A percentile compares a stretch with the other conserved stretches of the same genome.
Evolutionary conservation across 176 grass and related monocot genomes (phyloP).

Genomic region (Lolium perenne): DNA sequence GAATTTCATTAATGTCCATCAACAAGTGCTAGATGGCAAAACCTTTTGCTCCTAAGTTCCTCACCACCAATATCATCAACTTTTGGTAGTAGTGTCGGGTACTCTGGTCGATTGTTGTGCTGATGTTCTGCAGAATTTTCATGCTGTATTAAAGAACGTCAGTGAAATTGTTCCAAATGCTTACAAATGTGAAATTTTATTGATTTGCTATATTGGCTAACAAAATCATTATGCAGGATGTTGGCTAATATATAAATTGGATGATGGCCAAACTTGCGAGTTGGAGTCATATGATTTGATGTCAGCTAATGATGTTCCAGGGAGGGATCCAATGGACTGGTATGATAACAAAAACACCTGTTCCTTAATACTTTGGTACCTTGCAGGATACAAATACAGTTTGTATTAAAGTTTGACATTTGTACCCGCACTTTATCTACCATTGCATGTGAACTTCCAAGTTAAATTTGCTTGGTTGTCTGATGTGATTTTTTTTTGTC

Average conservation of each 20-base stretch:
- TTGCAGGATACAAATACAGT: neutral
- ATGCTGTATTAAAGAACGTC: neutral
- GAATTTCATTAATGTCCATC: conserved; percentile 16
- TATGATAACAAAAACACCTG: conserved; percentile 48
- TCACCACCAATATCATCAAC: neutral
- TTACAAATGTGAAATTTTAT: conserved; percentile 26
- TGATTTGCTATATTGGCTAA: conserved; percentile 41
- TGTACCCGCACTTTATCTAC: neutral
- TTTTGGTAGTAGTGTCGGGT: conserved; percentile 20
- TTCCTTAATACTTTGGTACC: conserved; percentile 13
- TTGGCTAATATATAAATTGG: conserved; percentile 84
- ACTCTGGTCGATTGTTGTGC: neutral
- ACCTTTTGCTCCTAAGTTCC: neutral
- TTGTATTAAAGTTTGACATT: neutral
- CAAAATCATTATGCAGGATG: conserved; percentile 62
- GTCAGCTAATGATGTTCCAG: conserved; percentile 93
- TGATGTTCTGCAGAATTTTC: conserved; percentile 25
- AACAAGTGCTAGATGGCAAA: neutral
- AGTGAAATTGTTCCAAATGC: conserved; percentile 37
- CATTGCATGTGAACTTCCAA: conserved; percentile 6
- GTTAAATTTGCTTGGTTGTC: conserved; percentile 5
- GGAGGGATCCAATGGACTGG: conserved; percentile 96
- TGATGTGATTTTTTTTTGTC: neutral
- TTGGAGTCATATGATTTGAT: conserved; percentile 89
- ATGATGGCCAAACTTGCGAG: conserved; percentile 59